phyloP scores from a whole-genome alignment of 2,329 filamentous ascomycete species.

The Scedosporium minutisporum region DNA sequence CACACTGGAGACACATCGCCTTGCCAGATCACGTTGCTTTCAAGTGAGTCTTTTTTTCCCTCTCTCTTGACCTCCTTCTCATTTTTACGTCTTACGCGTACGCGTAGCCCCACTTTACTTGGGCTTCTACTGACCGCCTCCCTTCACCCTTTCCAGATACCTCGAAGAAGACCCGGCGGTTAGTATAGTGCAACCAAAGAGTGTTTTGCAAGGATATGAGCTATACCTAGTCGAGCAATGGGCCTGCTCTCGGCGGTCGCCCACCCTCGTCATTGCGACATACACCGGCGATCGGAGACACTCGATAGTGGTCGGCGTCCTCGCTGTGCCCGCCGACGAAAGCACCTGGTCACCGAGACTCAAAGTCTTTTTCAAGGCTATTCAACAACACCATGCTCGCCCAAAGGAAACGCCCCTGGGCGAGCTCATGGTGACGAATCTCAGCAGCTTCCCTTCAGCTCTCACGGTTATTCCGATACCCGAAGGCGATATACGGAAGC shows the following conservation, averaged over 20 bases:
- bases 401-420: conserved; percentile 74
- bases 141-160: conserved; percentile 40
- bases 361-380: conserved; percentile 74
- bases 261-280: conserved; percentile 84
- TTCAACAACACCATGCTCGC: conserved; percentile 76
- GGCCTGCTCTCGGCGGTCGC: conserved; percentile 84
- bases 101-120: no score
- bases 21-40: conserved; percentile 51
- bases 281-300: conserved; percentile 83
- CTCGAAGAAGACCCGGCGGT: conserved; percentile 78
- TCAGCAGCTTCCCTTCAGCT: conserved; percentile 84
- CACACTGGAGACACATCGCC: conserved; percentile 35
- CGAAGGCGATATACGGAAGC: conserved; percentile 70
- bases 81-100: neutral
- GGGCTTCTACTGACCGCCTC: neutral
- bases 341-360: conserved; percentile 69
- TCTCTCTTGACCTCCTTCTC: neutral
- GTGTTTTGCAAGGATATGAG: conserved; percentile 72
- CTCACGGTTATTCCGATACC: conserved; percentile 87
- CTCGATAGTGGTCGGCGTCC: conserved; percentile 66
- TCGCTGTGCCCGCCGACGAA: conserved; percentile 75
- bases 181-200: conserved; percentile 61
- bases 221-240: conserved; percentile 94
- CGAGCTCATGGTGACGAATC: conserved; percentile 85
- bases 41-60: conserved; percentile 27